These are phyloP conservation scores for Trichomonas gallinae DNA, from an alignment of 208 protist species.

Conservation along the genomic window DNA sequence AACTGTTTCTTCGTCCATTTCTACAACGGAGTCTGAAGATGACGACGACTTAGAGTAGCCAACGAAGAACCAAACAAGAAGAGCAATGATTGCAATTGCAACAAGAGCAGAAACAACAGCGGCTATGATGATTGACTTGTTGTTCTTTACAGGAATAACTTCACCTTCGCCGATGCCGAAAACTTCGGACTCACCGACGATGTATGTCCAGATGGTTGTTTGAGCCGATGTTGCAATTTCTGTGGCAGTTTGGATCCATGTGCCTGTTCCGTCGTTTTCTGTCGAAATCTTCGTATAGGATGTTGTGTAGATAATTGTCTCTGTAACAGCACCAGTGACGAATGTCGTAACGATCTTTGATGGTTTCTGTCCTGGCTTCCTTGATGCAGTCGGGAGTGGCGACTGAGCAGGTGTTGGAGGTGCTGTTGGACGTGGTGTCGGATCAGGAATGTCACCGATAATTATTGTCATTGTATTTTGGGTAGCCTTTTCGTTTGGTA, in stretches of 20 bases:
- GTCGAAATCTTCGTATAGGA: background rate
- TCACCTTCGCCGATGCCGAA: background rate
- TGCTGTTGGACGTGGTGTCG: background rate
- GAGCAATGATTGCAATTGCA: background rate
- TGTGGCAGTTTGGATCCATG: background rate
- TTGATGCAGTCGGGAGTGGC: background rate
- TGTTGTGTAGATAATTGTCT: background rate
- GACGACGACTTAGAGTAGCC: background rate
- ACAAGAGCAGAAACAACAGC: background rate
- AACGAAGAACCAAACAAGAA: background rate
- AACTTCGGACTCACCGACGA: background rate
- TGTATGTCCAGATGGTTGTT: background rate
- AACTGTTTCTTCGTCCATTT: background rate
- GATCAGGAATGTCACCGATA: background rate
- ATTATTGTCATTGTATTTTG: background rate
- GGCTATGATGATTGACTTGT: background rate
- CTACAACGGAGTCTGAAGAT: background rate
- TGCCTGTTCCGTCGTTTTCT: background rate
- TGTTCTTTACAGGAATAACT: background rate
- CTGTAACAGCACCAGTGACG: background rate
- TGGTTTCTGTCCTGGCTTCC: background rate
- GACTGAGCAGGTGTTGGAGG: background rate
- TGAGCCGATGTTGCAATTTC: background rate
- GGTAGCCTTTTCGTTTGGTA: too few species aligned
- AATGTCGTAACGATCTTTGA: background rate